These are phyloP conservation scores for Sporothrix dimorphospora DNA, from an alignment of 2,329 filamentous ascomycete species.

Conservation along the genomic window DNA sequence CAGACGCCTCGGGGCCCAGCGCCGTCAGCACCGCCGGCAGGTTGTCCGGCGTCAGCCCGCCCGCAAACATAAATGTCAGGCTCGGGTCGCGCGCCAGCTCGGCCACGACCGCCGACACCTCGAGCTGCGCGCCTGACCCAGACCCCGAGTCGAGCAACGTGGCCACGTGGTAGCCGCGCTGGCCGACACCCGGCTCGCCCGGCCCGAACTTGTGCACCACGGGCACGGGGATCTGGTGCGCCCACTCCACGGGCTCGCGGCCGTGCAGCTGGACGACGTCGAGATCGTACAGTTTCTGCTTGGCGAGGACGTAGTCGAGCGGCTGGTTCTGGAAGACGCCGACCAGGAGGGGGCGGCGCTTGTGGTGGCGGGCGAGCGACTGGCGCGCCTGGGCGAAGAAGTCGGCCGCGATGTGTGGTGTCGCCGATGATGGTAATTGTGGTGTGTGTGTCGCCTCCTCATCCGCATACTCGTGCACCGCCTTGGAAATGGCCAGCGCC, in stretches of 20 bases:
- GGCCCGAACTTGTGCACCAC: slow-evolving; percentile 87
- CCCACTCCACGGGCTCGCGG: slow-evolving; percentile 90
- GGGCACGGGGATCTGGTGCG: slow-evolving; percentile 83
- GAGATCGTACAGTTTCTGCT: slow-evolving; percentile 74
- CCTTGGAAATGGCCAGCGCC: slow-evolving; percentile 77
- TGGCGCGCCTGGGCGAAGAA: slow-evolving; percentile 59
- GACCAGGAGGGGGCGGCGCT: slow-evolving; percentile 72
- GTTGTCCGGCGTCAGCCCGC: slow-evolving; percentile 80
- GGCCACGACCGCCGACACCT: slow-evolving; percentile 69
- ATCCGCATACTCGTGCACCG: slow-evolving; percentile 62
- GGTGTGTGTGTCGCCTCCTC: neutral
- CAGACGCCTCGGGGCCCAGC: slow-evolving; percentile 58
- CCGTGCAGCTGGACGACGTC: slow-evolving; percentile 95
- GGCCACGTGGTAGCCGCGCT: slow-evolving; percentile 79
- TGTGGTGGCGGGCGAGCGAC: slow-evolving; percentile 47
- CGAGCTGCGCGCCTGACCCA: slow-evolving; percentile 79
- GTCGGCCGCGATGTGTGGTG: slow-evolving; percentile 53
- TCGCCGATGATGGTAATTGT: neutral
- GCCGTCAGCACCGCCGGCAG: slow-evolving; percentile 67
- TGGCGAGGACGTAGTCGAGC: slow-evolving; percentile 76
- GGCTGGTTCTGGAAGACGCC: slow-evolving; percentile 95
- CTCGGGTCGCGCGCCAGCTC: slow-evolving; percentile 68
- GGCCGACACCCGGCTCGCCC: slow-evolving; percentile 69
- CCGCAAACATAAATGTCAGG: slow-evolving; percentile 80
- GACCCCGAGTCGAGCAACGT: slow-evolving; percentile 85